Evolutionary conservation across 2,329 filamentous ascomycete genomes (phyloP), one percentile per base, ranked within the genome.

Genomic region (Ophiostoma triangulosporum): DNA sequence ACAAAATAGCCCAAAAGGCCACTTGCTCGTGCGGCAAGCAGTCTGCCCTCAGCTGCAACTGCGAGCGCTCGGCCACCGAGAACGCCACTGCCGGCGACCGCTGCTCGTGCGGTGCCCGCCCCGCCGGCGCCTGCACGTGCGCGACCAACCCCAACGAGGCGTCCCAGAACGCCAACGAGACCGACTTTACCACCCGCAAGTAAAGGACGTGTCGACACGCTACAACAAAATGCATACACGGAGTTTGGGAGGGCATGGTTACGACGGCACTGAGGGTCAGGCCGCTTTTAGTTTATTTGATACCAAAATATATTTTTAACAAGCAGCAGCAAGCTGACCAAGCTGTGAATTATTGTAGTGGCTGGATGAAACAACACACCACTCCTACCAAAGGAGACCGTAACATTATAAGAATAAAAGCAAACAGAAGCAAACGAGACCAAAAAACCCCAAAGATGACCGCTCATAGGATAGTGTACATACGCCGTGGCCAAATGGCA

Each of bases 11-110:
- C 61, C 68, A 79, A 62, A 75, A 83, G 68, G 81, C 81, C 8
- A 83, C 75, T 56, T 95, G 89, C 80, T 94, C 88, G 15, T 97
- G 91, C 68, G 91, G 91, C 65, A 82, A 95, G 74, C 78, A 93
- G 66, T 80, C 82, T 4, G 91, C 91, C 50, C 80, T 95, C 49
- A 76, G 90, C 67, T 97, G 91, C 79, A 85, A 75, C 58, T 96
- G 91, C 73, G 80, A 80, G 63, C 90, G 88, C 69, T 78, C 89
- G 4, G 59, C 75, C 4, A 69, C 73, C 15, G 90, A 96, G 75
- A 96, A 96, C 75, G 70, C 71, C 38, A 66, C 87, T 54, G 68
- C 73, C 6, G 88, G 88, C 6, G 76, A 86, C 36, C 77, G 87
- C 61, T 95, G 88, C 76, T 89, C 86, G 45, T 95, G 89, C 74